Evolutionary conservation across 2,329 filamentous ascomycete species (phyloP).

Genomic region (Venturia asperata): DNA sequence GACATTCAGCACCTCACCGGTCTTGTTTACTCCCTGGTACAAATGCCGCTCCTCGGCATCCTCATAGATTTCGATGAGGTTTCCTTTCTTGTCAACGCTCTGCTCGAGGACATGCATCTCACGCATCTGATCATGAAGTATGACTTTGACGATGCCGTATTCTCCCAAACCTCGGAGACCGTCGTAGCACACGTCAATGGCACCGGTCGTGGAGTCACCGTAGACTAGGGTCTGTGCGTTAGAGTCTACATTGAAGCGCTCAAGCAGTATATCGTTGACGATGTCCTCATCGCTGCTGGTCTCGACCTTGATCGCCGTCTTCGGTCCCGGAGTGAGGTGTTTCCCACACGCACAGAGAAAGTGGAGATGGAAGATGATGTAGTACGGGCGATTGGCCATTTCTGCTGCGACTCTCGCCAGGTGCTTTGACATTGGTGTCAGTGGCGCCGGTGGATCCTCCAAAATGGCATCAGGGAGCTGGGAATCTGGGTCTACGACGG

Average conservation of each 20-base stretch:
- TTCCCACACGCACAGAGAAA: conserved; percentile 5
- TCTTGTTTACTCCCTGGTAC: not conserved
- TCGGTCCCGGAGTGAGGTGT: conserved; percentile 7
- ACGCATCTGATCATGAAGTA: not conserved
- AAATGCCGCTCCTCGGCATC: not conserved
- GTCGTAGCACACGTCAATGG: not conserved
- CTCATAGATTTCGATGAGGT: not conserved
- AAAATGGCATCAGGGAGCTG: not conserved
- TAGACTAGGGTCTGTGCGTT: not conserved
- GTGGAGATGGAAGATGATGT: not conserved
- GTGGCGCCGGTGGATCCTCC: not conserved
- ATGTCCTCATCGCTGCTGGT: not conserved
- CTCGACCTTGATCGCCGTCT: not conserved
- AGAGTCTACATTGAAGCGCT: not conserved
- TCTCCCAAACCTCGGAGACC: not conserved
- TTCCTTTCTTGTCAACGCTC: not conserved
- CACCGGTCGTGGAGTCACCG: not conserved
- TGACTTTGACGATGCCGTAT: conserved; percentile 1
- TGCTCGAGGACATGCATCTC: not conserved
- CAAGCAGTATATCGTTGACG: not conserved
- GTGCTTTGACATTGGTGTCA: not conserved
- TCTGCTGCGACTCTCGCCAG: not conserved
- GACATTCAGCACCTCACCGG: not conserved
- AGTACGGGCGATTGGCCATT: not conserved
- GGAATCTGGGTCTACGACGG: not conserved